Percentiles rank a stretch among this genome's conserved stretches.
phyloP scores from a whole-genome alignment of 176 grass and related monocot species.

The Eleusine coracana region DNA sequence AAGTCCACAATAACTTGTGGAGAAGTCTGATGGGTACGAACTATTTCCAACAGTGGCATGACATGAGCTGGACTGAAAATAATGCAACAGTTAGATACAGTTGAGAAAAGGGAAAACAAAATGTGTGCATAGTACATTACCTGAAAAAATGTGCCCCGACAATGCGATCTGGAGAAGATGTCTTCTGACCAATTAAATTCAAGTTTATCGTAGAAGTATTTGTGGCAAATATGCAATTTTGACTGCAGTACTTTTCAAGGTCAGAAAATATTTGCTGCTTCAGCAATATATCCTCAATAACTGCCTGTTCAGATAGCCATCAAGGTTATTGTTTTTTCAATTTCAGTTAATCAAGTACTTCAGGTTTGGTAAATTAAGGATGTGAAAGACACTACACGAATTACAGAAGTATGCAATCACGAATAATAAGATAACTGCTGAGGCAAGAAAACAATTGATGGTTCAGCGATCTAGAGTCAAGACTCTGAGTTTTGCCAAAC shows the following conservation, averaged over 20 bases:
- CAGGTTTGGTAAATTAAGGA: slow-evolving; percentile 25
- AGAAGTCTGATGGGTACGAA: slow-evolving; percentile 67
- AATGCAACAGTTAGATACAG: slow-evolving; percentile 35
- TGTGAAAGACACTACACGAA: not conserved
- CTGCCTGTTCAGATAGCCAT: slow-evolving; percentile 53
- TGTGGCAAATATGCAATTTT: slow-evolving; percentile 71
- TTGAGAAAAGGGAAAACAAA: slow-evolving; percentile 22
- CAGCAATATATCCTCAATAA: slow-evolving; percentile 64
- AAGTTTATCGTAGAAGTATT: slow-evolving; percentile 94
- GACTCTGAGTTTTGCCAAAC: slow-evolving; percentile 14
- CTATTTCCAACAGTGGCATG: slow-evolving; percentile 94
- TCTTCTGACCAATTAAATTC: slow-evolving; percentile 78
- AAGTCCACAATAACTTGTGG: slow-evolving; percentile 75
- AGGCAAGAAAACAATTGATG: slow-evolving; percentile 48
- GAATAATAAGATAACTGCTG: slow-evolving; percentile 38
- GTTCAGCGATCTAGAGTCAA: slow-evolving; percentile 41
- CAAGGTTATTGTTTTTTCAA: slow-evolving; percentile 25
- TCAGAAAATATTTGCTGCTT: slow-evolving; percentile 92
- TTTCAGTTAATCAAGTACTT: slow-evolving; percentile 16
- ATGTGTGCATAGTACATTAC: slow-evolving; percentile 45
- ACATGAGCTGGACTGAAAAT: slow-evolving; percentile 75
- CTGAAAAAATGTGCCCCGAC: slow-evolving; percentile 86
- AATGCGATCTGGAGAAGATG: slow-evolving; percentile 68
- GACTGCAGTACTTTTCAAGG: slow-evolving; percentile 70
- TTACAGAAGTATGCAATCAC: slow-evolving; percentile 42